phyloP scores from a whole-genome alignment of 495 filamentous ascomycete genomes.

The Neurospora hispaniola region DNA sequence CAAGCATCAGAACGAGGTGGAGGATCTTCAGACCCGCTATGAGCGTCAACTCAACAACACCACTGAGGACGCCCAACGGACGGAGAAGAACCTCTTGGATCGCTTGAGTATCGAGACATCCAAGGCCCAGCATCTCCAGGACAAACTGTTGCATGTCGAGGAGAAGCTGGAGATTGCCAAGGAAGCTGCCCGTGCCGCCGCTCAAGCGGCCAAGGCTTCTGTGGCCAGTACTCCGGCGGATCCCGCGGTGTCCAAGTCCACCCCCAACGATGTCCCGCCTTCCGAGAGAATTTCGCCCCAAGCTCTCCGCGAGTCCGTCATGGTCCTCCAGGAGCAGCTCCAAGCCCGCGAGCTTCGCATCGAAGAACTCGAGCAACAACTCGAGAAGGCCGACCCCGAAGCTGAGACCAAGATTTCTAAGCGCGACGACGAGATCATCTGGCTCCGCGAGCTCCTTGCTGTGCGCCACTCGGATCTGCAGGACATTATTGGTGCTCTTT shows the following conservation, averaged over 20 bases:
- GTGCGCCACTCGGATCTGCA: constrained; percentile 84
- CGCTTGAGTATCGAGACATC: constrained; percentile 66
- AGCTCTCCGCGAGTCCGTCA: constrained; percentile 87
- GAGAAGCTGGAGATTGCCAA: constrained; percentile 83
- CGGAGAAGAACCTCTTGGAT: constrained; percentile 57
- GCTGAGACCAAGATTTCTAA: constrained; percentile 73
- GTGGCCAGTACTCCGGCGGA: constrained; percentile 33
- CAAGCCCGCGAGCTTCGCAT: constrained; percentile 85
- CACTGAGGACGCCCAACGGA: constrained; percentile 59
- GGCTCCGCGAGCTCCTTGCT: constrained; percentile 87
- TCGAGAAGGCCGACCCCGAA: constrained; percentile 56
- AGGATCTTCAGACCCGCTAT: constrained; percentile 56
- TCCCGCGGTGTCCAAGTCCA: constrained; percentile 4
- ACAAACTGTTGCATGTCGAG: constrained; percentile 70
- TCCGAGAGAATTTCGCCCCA: constrained; percentile 87
- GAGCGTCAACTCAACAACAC: constrained; percentile 60
- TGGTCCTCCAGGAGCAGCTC: constrained; percentile 91
- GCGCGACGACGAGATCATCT: constrained; percentile 84
- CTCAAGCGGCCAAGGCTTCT: constrained; percentile 62
- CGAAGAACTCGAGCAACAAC: constrained; percentile 68
- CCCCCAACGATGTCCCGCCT: constrained; percentile 38
- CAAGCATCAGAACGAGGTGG: constrained; percentile 63
- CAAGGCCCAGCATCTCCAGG: constrained; percentile 68
- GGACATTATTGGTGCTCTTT: constrained; percentile 77
- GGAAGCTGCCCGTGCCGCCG: constrained; percentile 80